Percentiles rank a stretch among this genome's conserved stretches.
These are phyloP conservation scores for Arachis hypogaea DNA, from an alignment of 306 rosid genomes.

Conservation along the genomic window DNA sequence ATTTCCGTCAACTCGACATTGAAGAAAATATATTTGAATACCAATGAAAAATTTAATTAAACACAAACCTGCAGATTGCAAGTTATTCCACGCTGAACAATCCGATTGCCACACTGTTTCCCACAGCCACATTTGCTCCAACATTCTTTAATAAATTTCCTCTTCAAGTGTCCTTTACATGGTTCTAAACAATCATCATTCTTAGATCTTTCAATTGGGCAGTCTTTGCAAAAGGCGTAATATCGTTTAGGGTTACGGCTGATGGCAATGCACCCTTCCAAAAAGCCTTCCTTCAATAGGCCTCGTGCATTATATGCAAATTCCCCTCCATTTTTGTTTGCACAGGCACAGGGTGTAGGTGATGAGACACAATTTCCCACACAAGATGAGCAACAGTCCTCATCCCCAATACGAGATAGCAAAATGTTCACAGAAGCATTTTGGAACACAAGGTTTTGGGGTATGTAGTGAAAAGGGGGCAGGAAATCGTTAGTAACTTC, in stretches of 20 bases:
- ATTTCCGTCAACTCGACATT: background rate
- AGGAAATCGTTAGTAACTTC: constrained; percentile 55
- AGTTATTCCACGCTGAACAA: constrained; percentile 85
- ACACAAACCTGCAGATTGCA: constrained; percentile 73
- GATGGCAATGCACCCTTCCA: constrained; percentile 70
- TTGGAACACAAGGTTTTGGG: constrained; percentile 63
- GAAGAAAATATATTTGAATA: constrained; percentile 5
- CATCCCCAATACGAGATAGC: constrained; percentile 61
- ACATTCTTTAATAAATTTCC: constrained; percentile 87
- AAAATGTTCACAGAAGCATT: constrained; percentile 63
- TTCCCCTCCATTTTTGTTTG: constrained; percentile 57
- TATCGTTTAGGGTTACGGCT: constrained; percentile 55
- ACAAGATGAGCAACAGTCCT: constrained; percentile 75
- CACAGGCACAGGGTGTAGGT: constrained; percentile 69
- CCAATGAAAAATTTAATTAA: constrained; percentile 26
- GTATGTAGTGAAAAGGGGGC: constrained; percentile 66
- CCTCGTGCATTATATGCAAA: constrained; percentile 73
- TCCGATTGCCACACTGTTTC: constrained; percentile 83
- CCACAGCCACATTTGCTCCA: constrained; percentile 95
- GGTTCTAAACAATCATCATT: constrained; percentile 71
- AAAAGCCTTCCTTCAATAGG: constrained; percentile 60
- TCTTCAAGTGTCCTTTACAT: constrained; percentile 88
- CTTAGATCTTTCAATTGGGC: constrained; percentile 79
- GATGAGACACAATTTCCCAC: constrained; percentile 70
- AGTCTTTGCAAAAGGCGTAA: constrained; percentile 66